Conservation (phyloP, 495 filamentous ascomycete genomes). For the Talaromyces trachyspermus region DNA sequence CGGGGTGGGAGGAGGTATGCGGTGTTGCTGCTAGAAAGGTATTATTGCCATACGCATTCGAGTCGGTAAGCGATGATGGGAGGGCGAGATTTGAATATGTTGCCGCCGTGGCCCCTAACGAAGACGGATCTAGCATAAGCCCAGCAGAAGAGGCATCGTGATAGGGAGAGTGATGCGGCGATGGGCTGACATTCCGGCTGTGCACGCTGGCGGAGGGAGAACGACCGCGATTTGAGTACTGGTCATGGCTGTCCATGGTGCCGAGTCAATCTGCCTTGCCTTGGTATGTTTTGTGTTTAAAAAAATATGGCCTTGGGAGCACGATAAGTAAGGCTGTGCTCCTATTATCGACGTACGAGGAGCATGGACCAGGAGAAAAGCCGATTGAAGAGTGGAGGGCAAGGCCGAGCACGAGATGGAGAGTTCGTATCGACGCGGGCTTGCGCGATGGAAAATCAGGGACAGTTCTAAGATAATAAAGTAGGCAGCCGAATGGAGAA, state of each 20-base stretch:
- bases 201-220: constrained; percentile 20
- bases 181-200: constrained; percentile 38
- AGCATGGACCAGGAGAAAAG: no score
- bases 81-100: constrained; percentile 22
- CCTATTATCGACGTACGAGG: background rate
- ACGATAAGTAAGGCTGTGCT: background rate
- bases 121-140: constrained; percentile 31
- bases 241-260: constrained; percentile 6
- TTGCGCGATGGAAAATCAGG: no score
- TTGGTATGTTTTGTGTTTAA: no score
- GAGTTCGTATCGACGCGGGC: no score
- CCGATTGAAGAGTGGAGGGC: no score
- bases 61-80: constrained; percentile 14
- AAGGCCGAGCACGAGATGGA: no score
- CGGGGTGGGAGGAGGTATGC: constrained; percentile 20
- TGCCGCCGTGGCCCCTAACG: constrained; percentile 15
- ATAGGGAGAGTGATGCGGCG: constrained; percentile 28
- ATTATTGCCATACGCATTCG: constrained; percentile 20
- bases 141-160: constrained; percentile 26
- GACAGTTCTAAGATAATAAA: no score
- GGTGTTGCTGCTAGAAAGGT: constrained; percentile 23
- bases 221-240: constrained; percentile 16
- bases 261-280: no score
- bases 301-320: no score
- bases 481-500: no score